Evolutionary conservation across 1,139 yeast species (phyloP).

Genomic region (Ashbya aceris): DNA sequence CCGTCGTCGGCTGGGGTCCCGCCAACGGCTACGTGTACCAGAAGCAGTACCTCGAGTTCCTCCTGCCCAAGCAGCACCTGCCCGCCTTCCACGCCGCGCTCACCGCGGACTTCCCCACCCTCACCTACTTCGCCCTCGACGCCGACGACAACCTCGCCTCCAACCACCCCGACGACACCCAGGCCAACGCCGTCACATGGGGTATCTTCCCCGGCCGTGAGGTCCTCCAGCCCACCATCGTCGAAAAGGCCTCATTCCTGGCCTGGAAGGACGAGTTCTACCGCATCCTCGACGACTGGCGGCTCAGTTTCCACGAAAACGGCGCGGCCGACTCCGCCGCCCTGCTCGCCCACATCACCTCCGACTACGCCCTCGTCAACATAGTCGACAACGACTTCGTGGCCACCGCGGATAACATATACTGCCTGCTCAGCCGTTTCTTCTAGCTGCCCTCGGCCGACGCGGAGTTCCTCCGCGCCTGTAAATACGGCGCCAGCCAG

Average conservation of each 20-base stretch:
- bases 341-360: constrained; percentile 44
- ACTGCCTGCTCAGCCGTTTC: constrained; percentile 22
- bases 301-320: constrained; percentile 40
- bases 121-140: constrained; percentile 78
- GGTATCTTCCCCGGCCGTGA: constrained; percentile 92
- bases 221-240: constrained; percentile 84
- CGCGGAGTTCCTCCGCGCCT: neutral
- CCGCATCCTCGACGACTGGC: constrained; percentile 78
- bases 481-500: neutral
- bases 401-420: constrained; percentile 31
- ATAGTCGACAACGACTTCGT: constrained; percentile 83
- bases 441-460: constrained; percentile 5
- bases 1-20: constrained; percentile 93
- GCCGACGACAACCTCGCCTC: constrained; percentile 41
- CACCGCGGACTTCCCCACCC: constrained; percentile 35
- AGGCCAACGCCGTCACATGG: constrained; percentile 96
- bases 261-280: constrained; percentile 98
- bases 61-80: constrained; percentile 54
- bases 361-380: constrained; percentile 68
- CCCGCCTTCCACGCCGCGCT: constrained; percentile 36
- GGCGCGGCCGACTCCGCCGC: constrained; percentile 26
- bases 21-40: constrained; percentile 85
- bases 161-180: constrained; percentile 60
- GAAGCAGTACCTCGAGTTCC: constrained; percentile 80
- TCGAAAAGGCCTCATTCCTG: constrained; percentile 76